Base-by-base conservation (phyloP, 1,284 basidiomycete genomes). In the Tausonia pullulans region DNA sequence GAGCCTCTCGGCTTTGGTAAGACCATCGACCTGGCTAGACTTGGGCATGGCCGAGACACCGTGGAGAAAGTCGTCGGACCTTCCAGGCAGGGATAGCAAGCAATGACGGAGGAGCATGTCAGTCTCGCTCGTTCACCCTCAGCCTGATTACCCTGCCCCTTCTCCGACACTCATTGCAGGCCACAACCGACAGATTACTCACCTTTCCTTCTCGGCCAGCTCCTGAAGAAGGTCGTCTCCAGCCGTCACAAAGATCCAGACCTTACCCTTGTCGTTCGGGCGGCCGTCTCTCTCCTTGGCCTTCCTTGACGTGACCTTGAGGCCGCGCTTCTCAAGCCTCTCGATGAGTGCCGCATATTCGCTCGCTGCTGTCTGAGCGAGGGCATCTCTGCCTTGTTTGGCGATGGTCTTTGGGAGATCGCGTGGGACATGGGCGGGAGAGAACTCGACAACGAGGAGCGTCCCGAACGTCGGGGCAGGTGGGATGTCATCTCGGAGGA, bases 221-320 rank as follows among this genome's bases (percentile, higher is more conserved):
- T 81, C 81, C 48, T 81, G 73, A 9, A 95, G 76, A 64, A 85
- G 81, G 51, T 78, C 77, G 53, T 82, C 78, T 0, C 85, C 83
- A 66, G 87, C 89, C n/a, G 81, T 80, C 13, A 96, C 82, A 67
- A 96, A 84, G 3, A 96, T 78, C 60, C 94, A 80, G 3, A 95
- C 74, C 70, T 94, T 87, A 5, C 87, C 87, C 61, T 87, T 80
- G 10, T 81, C 68, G 13, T 60, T 49, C 4, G 8, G 43, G 7
- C n/a, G 49, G n/a, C 54, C 57, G 44, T 51, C 40, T 16, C 49
- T 39, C 40, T 59, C 58, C 14, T 48, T 60, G 4, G 62, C 62
- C 58, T 50, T 46, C 8, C 62, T n/a, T 3, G 45, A 27, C 11
- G 62, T 64, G 16, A 64, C 56, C 13, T 27, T 14, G 3, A 64